These are phyloP conservation scores for Magnolia changhungtana DNA, from an alignment of 164 flowering plant genomes.

Conservation along the genomic window DNA sequence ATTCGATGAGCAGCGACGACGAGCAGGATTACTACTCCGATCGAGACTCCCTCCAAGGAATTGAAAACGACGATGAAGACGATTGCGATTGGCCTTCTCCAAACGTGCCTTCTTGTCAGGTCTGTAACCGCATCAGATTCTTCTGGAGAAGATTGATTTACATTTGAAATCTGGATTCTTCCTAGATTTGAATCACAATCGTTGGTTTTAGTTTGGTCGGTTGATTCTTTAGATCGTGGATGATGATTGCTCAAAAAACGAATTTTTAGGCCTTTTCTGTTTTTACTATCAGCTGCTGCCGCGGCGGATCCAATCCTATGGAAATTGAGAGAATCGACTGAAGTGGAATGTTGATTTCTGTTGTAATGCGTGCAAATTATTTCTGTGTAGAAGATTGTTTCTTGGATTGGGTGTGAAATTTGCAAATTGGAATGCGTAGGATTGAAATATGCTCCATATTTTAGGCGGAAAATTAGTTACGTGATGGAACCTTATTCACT, in stretches of 20 bases:
- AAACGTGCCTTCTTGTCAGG: not conserved
- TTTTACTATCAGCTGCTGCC: not conserved
- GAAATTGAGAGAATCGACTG: not conserved
- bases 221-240: not conserved
- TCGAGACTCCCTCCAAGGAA: not conserved
- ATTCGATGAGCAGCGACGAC: constrained; percentile 3
- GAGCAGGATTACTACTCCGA: constrained; percentile 3
- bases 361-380: not conserved
- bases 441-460: not conserved
- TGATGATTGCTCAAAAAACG: not conserved
- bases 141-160: not conserved
- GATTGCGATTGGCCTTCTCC: not conserved
- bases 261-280: not conserved
- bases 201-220: not conserved
- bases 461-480: not conserved
- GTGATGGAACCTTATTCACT: not conserved
- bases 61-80: constrained; percentile 5
- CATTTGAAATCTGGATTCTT: not conserved
- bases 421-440: not conserved
- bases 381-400: no score
- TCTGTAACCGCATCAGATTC: not conserved
- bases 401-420: not conserved
- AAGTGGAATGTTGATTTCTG: not conserved
- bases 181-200: not conserved
- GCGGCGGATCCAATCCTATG: not conserved